Evolutionary conservation across 1,284 basidiomycete species (phyloP), one percentile per base, ranked within the genome.

Genomic region (Fistulinella cinereoalba): DNA sequence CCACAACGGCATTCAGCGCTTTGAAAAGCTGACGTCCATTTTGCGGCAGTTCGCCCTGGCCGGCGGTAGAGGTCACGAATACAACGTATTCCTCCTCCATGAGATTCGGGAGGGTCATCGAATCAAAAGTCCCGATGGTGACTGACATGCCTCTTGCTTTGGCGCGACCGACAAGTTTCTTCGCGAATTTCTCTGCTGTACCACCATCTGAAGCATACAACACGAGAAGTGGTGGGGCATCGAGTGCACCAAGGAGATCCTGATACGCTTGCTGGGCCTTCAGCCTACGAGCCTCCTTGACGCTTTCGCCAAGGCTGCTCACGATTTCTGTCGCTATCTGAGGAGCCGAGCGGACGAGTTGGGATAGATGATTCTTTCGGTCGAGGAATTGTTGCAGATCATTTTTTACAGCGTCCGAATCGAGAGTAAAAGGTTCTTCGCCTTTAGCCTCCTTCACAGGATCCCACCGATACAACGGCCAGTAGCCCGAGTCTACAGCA

Each of bases 391-490:
- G 79, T 66, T 88, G 83, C n/a, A 99, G 76, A 57, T 97, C 95
- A 57, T 92, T 88, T 76, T 97, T 98, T 70, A 99, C 81, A 27
- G 87, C 79, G 53, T 96, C 92, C 3, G 92, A 94, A 69, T 99
- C 97, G 49, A 99, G 84, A 10, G 80, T 79, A 76, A 99, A 99
- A 37, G 92, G 88, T 57, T 94, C 90, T 60, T 84, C 77, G 46
- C 85, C 88, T 39, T 72, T 71, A 21, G 69, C 70, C 60, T 92
- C 90, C 60, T 88, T 87, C 54, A 79, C 77, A 0, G 96, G 96
- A 69, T 99, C 87, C 96, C 96, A 99, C 51, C 97, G 83, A 77
- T 97, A 99, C 41, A 99, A 76, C 1, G 97, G 96, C 96, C 97
- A 99, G 71, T 96, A 97, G 7, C 95, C 96, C 16, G 92, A 82